Conservation (phyloP, 2,329 filamentous ascomycete species). For the Knufia petricola region DNA sequence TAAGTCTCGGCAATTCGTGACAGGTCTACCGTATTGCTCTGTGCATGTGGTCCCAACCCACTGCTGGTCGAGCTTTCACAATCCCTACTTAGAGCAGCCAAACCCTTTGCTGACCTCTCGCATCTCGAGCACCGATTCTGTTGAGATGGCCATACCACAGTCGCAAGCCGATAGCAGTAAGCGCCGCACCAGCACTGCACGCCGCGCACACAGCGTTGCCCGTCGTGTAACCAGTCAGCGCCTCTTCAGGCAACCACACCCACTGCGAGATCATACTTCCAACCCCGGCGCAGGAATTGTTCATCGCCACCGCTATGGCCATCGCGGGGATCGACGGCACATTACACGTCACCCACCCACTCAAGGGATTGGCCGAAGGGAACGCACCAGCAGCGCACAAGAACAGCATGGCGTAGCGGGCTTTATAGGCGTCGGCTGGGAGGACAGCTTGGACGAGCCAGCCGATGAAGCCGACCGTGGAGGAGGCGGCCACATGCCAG, state of each 20-base stretch:
- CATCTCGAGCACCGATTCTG: no score
- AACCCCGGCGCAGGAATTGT: background rate
- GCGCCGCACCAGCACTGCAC: background rate
- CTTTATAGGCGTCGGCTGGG: conserved; percentile 47
- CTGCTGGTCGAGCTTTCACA: no score
- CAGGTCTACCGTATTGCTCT: no score
- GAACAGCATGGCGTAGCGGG: conserved; percentile 59
- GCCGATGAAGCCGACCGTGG: conserved; percentile 43
- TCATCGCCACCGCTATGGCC: background rate
- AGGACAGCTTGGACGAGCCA: conserved; percentile 56
- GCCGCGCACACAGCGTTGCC: conserved; percentile 1
- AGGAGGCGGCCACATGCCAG: conserved; percentile 40
- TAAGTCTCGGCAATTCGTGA: no score
- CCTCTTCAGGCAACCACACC: no score
- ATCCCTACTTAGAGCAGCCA: no score
- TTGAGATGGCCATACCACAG: background rate
- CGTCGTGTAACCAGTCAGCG: background rate
- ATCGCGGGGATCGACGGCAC: conserved; percentile 30
- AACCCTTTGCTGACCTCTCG: no score
- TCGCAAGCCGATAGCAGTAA: background rate
- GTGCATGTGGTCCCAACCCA: no score
- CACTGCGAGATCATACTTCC: background rate
- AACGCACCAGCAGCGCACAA: conserved; percentile 58
- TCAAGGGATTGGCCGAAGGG: conserved; percentile 56
- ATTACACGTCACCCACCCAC: conserved; percentile 60